Evolutionary conservation across 2,329 filamentous ascomycete genomes (phyloP).

Genomic region (Penicillium sp.): DNA sequence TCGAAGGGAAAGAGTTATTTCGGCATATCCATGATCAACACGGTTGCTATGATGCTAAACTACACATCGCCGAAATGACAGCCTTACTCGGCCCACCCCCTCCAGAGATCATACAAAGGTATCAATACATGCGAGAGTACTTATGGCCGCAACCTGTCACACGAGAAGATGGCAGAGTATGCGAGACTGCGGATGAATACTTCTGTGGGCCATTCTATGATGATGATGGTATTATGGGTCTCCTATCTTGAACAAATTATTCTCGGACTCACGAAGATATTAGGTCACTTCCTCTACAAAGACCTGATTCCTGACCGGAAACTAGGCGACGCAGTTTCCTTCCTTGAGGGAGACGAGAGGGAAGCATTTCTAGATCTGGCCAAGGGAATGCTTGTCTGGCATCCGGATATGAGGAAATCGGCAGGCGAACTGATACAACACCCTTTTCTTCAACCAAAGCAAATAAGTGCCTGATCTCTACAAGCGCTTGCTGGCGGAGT

Average conservation of each 20-base stretch:
- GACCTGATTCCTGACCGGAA: conserved; percentile 32
- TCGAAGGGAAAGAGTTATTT: conserved; percentile 37
- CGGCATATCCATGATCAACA: conserved; percentile 32
- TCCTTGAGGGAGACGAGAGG: conserved; percentile 27
- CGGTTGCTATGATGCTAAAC: conserved; percentile 35
- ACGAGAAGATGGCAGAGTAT: conserved; percentile 28
- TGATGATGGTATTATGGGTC: conserved; percentile 23
- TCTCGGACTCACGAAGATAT: conserved; percentile 20
- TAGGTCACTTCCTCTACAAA: conserved; percentile 32
- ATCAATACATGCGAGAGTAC: conserved; percentile 28
- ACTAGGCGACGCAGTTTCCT: conserved; percentile 26
- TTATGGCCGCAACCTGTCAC: conserved; percentile 28
- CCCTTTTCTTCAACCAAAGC: conserved; percentile 29
- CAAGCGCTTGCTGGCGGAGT: not conserved
- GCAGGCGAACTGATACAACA: conserved; percentile 28
- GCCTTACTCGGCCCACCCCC: conserved; percentile 40
- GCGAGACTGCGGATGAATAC: conserved; percentile 32
- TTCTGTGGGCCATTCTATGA: conserved; percentile 38
- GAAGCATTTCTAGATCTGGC: conserved; percentile 30
- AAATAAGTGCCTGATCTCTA: conserved; percentile 22
- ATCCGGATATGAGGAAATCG: conserved; percentile 25
- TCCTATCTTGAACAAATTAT: conserved; percentile 13
- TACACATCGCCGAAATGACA: conserved; percentile 43
- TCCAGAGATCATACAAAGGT: conserved; percentile 33
- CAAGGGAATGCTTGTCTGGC: conserved; percentile 31